Base-by-base conservation (phyloP, 345 rosid genomes). In the Ceriops zippeliana region DNA sequence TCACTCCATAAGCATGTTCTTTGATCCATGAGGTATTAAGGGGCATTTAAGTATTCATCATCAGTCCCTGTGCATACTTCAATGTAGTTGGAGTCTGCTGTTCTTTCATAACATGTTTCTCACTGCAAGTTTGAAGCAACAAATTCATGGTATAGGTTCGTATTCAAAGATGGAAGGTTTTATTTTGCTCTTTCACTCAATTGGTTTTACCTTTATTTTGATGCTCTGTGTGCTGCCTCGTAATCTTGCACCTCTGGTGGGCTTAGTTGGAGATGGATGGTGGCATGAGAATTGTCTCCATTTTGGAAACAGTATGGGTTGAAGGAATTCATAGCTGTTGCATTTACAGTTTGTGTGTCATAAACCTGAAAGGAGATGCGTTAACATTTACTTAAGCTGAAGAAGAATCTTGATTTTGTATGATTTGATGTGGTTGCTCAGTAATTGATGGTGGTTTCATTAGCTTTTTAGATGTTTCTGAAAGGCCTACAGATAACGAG, bases 181-280 rank as follows among this genome's bases (percentile, higher is more conserved):
- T 42, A 3, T 42, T 42, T 42, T 42, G 15, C 49, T 46, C 30
- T 15, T 56, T 42, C 24, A 32, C 17, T 22, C n/a, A 17, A 30
- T 17, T 38, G 61, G 24, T 28, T 30, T 52, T 26, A 51, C 58
- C 56, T 65, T 51, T 26, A 52, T 31, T 51, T 51, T 28, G 42
- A 28, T 65, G 69, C 17, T 30, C 6, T 65, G 1, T 21, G 56
- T 52, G 11, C 42, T 52, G 38, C 17, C 56, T 52, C 46, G n/a
- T 30, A 15, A 20, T 58, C 59, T 34, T 57, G 51, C 24, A 70
- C 78, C 37, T 80, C 75, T 4, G 87, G 89, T 35, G 77, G 89
- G 80, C 89, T 79, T 64, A 85, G 75, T 75, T 80, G 90, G 53
- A 83, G 87, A 74, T 75, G 75, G 64, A 83, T 62, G 11, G 83